phyloP scores from a whole-genome alignment of 805 yeast genomes.

The Wickerhamomyces bovis region DNA sequence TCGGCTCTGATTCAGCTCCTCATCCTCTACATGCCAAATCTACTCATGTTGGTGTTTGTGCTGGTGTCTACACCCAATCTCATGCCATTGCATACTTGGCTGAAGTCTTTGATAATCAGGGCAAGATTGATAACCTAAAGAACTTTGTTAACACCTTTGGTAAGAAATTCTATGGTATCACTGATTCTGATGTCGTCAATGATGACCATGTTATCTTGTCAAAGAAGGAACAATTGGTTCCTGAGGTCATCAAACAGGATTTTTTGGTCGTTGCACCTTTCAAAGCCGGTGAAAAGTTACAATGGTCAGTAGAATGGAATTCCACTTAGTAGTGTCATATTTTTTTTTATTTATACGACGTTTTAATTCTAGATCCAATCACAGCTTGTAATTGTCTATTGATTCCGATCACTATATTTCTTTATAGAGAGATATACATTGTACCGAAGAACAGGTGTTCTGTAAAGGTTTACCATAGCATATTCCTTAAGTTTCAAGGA shows the following conservation, averaged over 20 bases:
- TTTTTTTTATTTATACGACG: no score
- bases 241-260: conserved; percentile 45
- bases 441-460: no score
- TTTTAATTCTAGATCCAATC: background rate
- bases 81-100: conserved; percentile 80
- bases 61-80: conserved; percentile 95
- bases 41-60: conserved; percentile 79
- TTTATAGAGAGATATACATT: background rate
- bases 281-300: conserved; percentile 68
- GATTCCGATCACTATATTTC: no score
- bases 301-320: conserved; percentile 75
- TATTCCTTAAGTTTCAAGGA: no score
- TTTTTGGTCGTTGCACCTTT: conserved; percentile 71
- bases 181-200: conserved; percentile 36
- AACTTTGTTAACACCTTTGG: conserved; percentile 77
- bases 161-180: conserved; percentile 58
- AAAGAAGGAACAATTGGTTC: conserved; percentile 48
- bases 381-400: no score
- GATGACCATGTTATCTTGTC: conserved; percentile 50
- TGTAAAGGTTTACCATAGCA: no score
- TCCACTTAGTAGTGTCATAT: background rate
- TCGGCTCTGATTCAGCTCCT: conserved; percentile 98
- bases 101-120: conserved; percentile 67
- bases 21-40: conserved; percentile 81
- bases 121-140: conserved; percentile 58